Evolutionary conservation across 495 filamentous ascomycete genomes (phyloP).

Genomic region (Aspergillus leporis): DNA sequence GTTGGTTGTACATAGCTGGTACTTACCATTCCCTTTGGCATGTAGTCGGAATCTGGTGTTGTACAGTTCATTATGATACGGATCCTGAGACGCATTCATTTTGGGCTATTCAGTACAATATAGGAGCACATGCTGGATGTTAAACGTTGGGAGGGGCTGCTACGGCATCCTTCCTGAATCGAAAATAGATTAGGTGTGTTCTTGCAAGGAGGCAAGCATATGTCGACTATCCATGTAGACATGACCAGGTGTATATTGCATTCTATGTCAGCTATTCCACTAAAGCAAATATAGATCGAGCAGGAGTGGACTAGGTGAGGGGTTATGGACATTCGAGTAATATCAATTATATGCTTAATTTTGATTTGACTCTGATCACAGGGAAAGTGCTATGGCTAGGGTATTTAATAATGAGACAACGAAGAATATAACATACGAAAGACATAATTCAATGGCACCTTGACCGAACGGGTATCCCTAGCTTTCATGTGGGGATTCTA

Average conservation of each 20-base stretch:
- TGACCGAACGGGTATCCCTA: slow-evolving; percentile 4
- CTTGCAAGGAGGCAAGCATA: no score
- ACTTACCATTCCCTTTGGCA: background rate
- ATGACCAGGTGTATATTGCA: no score
- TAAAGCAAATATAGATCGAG: no score
- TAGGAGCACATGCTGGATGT: background rate
- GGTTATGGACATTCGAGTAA: no score
- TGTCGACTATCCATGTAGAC: no score
- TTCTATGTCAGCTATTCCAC: no score
- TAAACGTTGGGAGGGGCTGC: background rate
- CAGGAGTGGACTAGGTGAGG: no score
- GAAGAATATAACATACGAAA: slow-evolving; percentile 9
- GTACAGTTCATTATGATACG: background rate
- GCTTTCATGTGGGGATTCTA: slow-evolving; percentile 34
- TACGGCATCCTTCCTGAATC: background rate
- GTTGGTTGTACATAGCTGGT: background rate
- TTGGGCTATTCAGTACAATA: background rate
- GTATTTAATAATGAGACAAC: slow-evolving; percentile 9
- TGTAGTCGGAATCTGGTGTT: background rate
- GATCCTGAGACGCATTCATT: background rate
- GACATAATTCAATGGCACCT: background rate
- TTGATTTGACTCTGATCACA: background rate
- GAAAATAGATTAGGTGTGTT: no score
- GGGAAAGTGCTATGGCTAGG: slow-evolving; percentile 2
- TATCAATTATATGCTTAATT: background rate